Evolutionary conservation across 768 basidiomycete species (phyloP).

Genomic region (Pleurotus ostreatus): DNA sequence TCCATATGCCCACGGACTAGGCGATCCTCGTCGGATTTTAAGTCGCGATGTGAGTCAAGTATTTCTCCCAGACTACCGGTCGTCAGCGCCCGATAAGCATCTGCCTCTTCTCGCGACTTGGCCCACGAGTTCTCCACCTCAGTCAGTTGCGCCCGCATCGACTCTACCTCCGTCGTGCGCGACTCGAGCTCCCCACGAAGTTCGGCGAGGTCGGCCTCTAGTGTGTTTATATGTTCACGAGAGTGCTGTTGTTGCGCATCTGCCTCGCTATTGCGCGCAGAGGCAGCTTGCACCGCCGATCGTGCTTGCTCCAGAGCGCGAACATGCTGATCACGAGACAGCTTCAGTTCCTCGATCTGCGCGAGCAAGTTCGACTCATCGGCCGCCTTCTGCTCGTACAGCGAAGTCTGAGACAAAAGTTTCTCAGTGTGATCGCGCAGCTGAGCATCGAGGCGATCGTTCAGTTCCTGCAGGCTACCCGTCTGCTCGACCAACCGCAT

Average conservation of each 20-base stretch:
- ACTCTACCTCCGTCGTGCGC: constrained; percentile 68
- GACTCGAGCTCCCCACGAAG: constrained; percentile 79
- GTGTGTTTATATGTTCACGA: constrained; percentile 58
- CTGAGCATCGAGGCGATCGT: constrained; percentile 54
- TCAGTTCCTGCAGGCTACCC: constrained; percentile 63
- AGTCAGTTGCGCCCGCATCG: constrained; percentile 56
- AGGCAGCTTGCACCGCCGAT: constrained; percentile 69
- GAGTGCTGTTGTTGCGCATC: constrained; percentile 70
- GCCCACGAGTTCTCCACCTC: constrained; percentile 91
- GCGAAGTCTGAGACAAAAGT: constrained; percentile 67
- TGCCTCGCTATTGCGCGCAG: constrained; percentile 74
- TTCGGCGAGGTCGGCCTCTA: constrained; percentile 78
- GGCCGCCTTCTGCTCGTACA: constrained; percentile 74
- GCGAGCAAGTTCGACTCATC: constrained; percentile 62
- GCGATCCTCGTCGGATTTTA: constrained; percentile 82
- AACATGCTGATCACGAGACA: constrained; percentile 79
- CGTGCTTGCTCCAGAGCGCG: constrained; percentile 86
- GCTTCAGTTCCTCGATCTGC: constrained; percentile 68
- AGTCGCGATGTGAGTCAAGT: constrained; percentile 81
- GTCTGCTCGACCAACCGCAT: constrained; percentile 60
- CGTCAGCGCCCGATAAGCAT: constrained; percentile 81
- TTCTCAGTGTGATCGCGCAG: constrained; percentile 76
- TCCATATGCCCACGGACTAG: constrained; percentile 73
- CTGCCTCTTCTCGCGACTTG: constrained; percentile 90
- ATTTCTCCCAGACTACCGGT: constrained; percentile 84